phyloP scores from a whole-genome alignment of 371 early-diverging fungal species.

The Mucor mucedo region DNA sequence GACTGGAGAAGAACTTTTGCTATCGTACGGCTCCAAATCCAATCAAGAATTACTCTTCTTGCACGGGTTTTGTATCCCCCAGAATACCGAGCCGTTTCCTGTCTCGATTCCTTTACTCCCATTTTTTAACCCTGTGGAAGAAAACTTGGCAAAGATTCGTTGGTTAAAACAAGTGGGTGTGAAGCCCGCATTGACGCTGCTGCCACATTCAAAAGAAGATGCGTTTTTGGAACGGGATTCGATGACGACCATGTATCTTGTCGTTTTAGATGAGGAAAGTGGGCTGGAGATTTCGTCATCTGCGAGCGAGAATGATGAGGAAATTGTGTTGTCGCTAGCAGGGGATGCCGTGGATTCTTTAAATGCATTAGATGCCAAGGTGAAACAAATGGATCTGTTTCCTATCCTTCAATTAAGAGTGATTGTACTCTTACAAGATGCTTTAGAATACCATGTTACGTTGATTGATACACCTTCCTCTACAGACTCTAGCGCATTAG shows the following conservation, averaged over 20 bases:
- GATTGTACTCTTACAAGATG: constrained; percentile 31
- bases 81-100: constrained; percentile 37
- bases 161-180: constrained; percentile 24
- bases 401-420: constrained; percentile 35
- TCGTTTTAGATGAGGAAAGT: constrained; percentile 34
- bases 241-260: constrained; percentile 32
- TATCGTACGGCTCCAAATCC: constrained; percentile 67
- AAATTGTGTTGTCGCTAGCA: neutral
- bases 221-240: constrained; percentile 29
- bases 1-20: constrained; percentile 32
- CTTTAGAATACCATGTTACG: constrained; percentile 21
- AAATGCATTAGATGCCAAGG: constrained; percentile 9
- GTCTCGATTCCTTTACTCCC: constrained; percentile 24
- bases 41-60: constrained; percentile 69
- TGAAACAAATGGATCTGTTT: constrained; percentile 3
- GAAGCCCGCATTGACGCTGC: constrained; percentile 23
- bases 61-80: constrained; percentile 55
- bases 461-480: neutral
- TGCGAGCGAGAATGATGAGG: neutral
- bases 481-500: neutral
- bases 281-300: constrained; percentile 1
- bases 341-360: neutral
- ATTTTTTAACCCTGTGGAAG: constrained; percentile 23
- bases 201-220: neutral
- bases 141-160: constrained; percentile 15